Evolutionary conservation across 2,329 filamentous ascomycete species (phyloP).

Genomic region (Aspergillus tubingensis): DNA sequence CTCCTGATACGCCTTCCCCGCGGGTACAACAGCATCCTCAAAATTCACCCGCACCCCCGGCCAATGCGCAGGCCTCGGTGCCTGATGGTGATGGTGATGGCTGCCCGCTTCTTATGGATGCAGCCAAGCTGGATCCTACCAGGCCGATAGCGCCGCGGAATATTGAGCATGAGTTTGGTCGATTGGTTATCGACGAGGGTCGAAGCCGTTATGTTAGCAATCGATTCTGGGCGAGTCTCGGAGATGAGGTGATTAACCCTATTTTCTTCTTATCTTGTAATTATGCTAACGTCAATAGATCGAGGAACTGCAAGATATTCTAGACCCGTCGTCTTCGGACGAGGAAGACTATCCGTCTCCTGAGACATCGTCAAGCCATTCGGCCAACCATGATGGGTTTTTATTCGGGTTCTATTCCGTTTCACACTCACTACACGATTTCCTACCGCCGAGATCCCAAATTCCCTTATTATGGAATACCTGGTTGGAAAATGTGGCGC

Average conservation of each 20-base stretch:
- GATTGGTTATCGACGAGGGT: conserved; percentile 61
- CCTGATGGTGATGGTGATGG: conserved; percentile 5
- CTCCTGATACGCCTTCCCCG: conserved; percentile 9
- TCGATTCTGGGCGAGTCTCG: conserved; percentile 62
- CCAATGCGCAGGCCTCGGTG: neutral
- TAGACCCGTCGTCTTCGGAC: conserved; percentile 60
- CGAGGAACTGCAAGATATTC: conserved; percentile 62
- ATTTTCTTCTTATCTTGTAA: neutral
- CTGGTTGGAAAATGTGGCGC: conserved; percentile 64
- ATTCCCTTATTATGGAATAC: conserved; percentile 58
- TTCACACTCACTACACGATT: conserved; percentile 55
- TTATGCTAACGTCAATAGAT: conserved; percentile 43
- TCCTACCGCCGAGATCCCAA: conserved; percentile 57
- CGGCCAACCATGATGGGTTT: conserved; percentile 58
- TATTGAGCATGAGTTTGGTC: conserved; percentile 54
- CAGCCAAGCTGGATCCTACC: conserved; percentile 19
- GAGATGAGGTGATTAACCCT: conserved; percentile 54
- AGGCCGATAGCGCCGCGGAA: conserved; percentile 23
- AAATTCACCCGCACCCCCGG: neutral
- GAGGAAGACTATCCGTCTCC: conserved; percentile 56
- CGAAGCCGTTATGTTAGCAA: conserved; percentile 64
- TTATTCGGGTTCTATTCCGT: conserved; percentile 62
- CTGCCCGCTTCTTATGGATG: conserved; percentile 15
- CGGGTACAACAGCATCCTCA: conserved; percentile 13
- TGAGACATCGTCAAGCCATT: conserved; percentile 38